These are phyloP conservation scores for Colletotrichum sp. DNA, from an alignment of 2,329 filamentous ascomycete species.

Conservation along the genomic window DNA sequence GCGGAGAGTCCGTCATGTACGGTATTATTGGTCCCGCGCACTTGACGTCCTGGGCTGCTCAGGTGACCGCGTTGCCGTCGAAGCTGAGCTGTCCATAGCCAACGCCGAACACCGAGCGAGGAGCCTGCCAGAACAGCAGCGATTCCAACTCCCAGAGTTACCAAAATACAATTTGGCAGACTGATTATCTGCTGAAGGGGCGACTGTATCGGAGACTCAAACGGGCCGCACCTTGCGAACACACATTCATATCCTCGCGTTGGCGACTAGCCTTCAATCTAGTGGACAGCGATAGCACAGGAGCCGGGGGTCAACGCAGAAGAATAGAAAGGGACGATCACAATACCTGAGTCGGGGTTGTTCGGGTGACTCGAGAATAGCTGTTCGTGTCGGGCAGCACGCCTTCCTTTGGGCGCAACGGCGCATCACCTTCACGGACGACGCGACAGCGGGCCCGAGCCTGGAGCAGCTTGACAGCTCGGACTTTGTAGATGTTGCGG, in stretches of 20 bases:
- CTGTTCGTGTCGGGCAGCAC: fast-evolving
- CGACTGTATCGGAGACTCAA: not conserved
- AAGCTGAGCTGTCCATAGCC: not conserved
- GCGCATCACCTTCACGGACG: not conserved
- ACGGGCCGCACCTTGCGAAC: not conserved
- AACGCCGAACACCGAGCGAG: not conserved
- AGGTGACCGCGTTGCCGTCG: fast-evolving
- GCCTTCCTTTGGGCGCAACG: not conserved
- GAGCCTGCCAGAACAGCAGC: not conserved
- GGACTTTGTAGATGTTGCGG: not conserved
- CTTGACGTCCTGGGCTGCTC: fast-evolving
- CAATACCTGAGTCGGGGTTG: fast-evolving
- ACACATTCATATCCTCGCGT: not conserved
- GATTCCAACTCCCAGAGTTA: not conserved
- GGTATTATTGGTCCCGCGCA: not conserved
- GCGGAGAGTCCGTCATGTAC: not conserved
- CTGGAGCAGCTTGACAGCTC: not conserved
- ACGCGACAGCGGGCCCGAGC: fast-evolving
- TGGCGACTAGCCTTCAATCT: not conserved
- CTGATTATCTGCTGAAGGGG: too few species aligned
- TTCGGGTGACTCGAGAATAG: not conserved
- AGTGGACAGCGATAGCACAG: not conserved
- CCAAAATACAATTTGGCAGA: not conserved
- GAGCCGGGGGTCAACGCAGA: not conserved
- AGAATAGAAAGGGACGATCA: fast-evolving